Percentiles rank a stretch among this genome's conserved stretches.
Evolutionary conservation across 2,329 filamentous ascomycete genomes (phyloP).

Genomic region (Pseudogymnoascus sp.): DNA sequence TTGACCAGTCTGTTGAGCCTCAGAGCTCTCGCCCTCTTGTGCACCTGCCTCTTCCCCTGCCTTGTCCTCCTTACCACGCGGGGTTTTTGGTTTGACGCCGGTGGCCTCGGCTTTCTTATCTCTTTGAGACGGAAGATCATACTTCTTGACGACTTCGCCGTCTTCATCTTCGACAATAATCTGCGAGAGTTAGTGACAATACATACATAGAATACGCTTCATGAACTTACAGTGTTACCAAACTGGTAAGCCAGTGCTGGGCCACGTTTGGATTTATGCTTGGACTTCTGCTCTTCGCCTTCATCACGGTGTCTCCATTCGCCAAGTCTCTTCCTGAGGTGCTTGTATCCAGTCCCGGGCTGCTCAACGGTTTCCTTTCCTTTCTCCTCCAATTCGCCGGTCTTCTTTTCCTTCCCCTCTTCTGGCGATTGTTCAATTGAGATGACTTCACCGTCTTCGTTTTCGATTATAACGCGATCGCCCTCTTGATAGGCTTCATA

Average conservation of each 20-base stretch:
- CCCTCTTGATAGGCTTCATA: constrained; percentile 78
- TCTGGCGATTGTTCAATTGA: constrained; percentile 47
- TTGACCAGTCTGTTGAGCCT: constrained; percentile 12
- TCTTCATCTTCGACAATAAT: constrained; percentile 85
- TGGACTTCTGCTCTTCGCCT: constrained; percentile 27
- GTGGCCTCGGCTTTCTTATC: constrained; percentile 33
- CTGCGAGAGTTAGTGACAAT: constrained; percentile 29
- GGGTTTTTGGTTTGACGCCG: constrained; percentile 41
- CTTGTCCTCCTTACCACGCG: constrained; percentile 31
- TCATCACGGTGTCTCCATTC: constrained; percentile 33
- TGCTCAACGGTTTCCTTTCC: constrained; percentile 18
- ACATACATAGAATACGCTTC: neutral
- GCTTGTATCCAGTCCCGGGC: constrained; percentile 19
- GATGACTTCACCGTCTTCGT: constrained; percentile 79
- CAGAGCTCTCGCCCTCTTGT: constrained; percentile 33
- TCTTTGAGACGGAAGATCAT: constrained; percentile 56
- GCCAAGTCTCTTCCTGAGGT: constrained; percentile 17
- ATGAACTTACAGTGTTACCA: constrained; percentile 59
- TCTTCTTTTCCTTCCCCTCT: constrained; percentile 19
- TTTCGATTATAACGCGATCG: constrained; percentile 70
- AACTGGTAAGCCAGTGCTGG: constrained; percentile 81
- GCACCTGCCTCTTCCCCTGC: constrained; percentile 34
- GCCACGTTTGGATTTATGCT: constrained; percentile 47
- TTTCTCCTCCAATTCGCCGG: constrained; percentile 26
- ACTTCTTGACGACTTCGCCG: constrained; percentile 79